Evolutionary conservation across 1,139 yeast genomes (phyloP).

Genomic region (Protomyces inundatus): DNA sequence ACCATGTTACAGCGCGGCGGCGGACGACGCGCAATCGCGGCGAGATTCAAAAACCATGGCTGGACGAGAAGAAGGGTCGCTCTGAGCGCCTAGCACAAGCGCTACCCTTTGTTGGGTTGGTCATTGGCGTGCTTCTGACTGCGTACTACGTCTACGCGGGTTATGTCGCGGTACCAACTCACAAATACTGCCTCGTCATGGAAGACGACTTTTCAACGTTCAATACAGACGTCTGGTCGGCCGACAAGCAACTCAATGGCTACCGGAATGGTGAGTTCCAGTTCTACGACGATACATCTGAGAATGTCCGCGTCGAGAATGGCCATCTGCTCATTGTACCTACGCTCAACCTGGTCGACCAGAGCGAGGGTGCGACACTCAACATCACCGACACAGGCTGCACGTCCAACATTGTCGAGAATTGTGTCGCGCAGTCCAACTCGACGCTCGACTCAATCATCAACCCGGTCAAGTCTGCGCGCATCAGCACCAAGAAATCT

Average conservation of each 20-base stretch:
- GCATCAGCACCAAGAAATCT: constrained; percentile 25
- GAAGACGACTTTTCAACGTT: constrained; percentile 23
- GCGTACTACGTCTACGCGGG: constrained; percentile 28
- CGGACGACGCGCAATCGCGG: constrained; percentile 1
- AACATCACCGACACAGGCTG: background rate
- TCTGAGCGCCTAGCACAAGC: background rate
- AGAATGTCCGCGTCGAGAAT: constrained; percentile 55
- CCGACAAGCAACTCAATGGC: constrained; percentile 29
- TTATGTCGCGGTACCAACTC: constrained; percentile 21
- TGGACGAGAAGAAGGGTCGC: background rate
- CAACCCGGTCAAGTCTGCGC: constrained; percentile 31
- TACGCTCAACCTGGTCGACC: constrained; percentile 1
- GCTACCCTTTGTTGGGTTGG: constrained; percentile 7
- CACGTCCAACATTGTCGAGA: background rate
- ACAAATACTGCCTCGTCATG: constrained; percentile 27
- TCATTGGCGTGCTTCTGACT: constrained; percentile 21
- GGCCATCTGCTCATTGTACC: constrained; percentile 71
- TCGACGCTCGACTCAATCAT: constrained; percentile 24
- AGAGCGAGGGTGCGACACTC: background rate
- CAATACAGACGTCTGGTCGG: constrained; percentile 19
- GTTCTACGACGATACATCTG: constrained; percentile 24
- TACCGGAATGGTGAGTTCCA: constrained; percentile 30
- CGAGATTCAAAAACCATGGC: background rate
- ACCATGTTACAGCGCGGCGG: background rate
- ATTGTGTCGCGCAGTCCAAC: constrained; percentile 20